Evolutionary conservation across 441 rosid genomes (phyloP), one percentile per base, ranked within the genome.

Genomic region (Manihot esculenta): DNA sequence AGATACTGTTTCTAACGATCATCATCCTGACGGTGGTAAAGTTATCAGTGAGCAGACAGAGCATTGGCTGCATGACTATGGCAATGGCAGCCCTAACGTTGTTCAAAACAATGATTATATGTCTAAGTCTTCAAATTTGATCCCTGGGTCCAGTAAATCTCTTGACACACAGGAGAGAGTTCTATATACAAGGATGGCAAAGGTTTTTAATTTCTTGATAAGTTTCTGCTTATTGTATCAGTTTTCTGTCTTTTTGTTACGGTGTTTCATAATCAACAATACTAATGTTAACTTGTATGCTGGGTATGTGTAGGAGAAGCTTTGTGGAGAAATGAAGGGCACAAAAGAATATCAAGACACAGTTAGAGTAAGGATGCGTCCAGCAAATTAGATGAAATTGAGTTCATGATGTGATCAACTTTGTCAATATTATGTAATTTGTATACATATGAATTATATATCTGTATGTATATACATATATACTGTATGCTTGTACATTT

Each of bases 361-460:
- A 21, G 68, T 67, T 26, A 73, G 82, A 62, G 80, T 70, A 21
- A 81, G 73, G 69, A 64, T 53, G 63, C 80, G 74, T 75, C 58
- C 77, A 14, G 66, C 73, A 26, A 73, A 81, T 77, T 91, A 84
- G 68, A 70, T 80, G 50, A 74, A 56, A 21, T 91, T 92, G 78
- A 84, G 89, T 82, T 64, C 68, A 51, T 72, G 66, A 60, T 48
- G 69, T 35, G 47, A 61, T 72, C 45, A 50, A 64, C 55, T 58
- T 72, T 70, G 27, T 8, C 20, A 48, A 26, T 64, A 15, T 64
- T 45, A n/a, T n/a, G n/a, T n/a, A n/a, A n/a, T n/a, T 10, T 35
- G 21, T 21, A 56, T 21, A 30, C 35, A 4, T 55, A 6, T 26
- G 3, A 6, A 30, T 20, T 2, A 30, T 44, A 27, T 49, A 59